These are phyloP conservation scores for Lepiota brunneoincarnata DNA, from an alignment of 768 basidiomycete genomes.

Conservation along the genomic window DNA sequence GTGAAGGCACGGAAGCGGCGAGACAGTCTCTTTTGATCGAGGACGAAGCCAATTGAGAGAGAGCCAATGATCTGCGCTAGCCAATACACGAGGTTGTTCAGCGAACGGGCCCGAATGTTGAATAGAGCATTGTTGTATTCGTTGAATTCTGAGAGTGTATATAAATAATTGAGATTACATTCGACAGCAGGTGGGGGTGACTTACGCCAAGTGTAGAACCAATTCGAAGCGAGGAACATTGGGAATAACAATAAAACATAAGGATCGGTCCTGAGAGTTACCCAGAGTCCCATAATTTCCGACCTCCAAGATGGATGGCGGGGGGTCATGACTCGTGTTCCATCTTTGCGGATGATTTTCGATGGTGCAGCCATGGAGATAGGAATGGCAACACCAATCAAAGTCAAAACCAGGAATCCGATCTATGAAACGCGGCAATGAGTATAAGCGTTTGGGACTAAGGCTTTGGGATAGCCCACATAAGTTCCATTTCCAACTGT, in stretches of 20 bases:
- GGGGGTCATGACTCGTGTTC: slow-evolving; percentile 57
- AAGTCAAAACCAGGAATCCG: slow-evolving; percentile 70
- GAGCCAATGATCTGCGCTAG: slow-evolving; percentile 74
- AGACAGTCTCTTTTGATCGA: slow-evolving; percentile 52
- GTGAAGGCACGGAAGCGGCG: slow-evolving; percentile 70
- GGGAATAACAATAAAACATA: slow-evolving; percentile 74
- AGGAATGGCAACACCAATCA: slow-evolving; percentile 65
- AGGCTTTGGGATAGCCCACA: slow-evolving; percentile 35
- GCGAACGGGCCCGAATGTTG: slow-evolving; percentile 70
- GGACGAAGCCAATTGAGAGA: slow-evolving; percentile 61
- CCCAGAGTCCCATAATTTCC: slow-evolving; percentile 67
- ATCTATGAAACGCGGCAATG: slow-evolving; percentile 40
- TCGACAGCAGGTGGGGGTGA: background rate
- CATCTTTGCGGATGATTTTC: slow-evolving; percentile 72
- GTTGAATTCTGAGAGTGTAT: slow-evolving; percentile 66
- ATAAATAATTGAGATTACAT: background rate
- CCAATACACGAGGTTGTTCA: slow-evolving; percentile 85
- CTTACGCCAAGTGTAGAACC: slow-evolving; percentile 84
- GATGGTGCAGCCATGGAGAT: slow-evolving; percentile 67
- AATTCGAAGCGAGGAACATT: slow-evolving; percentile 81
- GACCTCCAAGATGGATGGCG: slow-evolving; percentile 75
- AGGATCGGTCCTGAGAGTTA: slow-evolving; percentile 67
- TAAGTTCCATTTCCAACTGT: slow-evolving; percentile 72
- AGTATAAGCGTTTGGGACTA: background rate
- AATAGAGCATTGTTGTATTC: slow-evolving; percentile 76